Evolutionary conservation across 805 yeast species (phyloP), one percentile per base, ranked within the genome.

Genomic region (Debaryomyces maramus): DNA sequence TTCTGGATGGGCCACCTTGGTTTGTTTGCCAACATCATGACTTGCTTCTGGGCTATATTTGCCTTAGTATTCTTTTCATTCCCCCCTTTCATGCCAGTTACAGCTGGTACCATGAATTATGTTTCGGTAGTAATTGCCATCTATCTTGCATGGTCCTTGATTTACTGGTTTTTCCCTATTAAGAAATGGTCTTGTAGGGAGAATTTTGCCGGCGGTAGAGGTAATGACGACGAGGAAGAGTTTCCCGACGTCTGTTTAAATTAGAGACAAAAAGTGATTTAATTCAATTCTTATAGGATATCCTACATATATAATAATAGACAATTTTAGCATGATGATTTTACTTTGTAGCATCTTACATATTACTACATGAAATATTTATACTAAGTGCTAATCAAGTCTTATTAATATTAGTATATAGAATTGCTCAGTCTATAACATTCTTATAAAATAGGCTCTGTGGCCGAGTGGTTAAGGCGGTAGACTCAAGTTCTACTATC

Each of bases 1-100:
- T 81, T 79, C 60, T 81, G 88, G 85, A 52, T 75, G 38, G 85
- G 85, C 4, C 65, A 67, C 39, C 35, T 77, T 40, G 88, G 88
- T 2, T 50, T 63, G 1, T 45, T 77, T 35, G 60, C 75, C 36
- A 81, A 82, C 53, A 50, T 70, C 17, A 74, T 82, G 2, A 63
- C 77, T 11, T 42, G 82, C 3, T 48, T 58, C 3, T 83, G 88
- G 85, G 70, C 86, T 0, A 34, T 72, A 0, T 83, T 84, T 51
- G 73, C 82, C 5, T 44, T 77, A 4, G 72, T 81, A 2, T 78
- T 83, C 60, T 83, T 76, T 65, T 78, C 80, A 32, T 77, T 83
- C 67, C 89, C 90, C 21, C 62, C 78, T 18, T 65, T 64, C 8
- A 69, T 78, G 75, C 90, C 89, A 2, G 88, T 73, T 3, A 67